Base-by-base conservation (phyloP, 2,329 filamentous ascomycete genomes). In the Aspergillus arachidicola region DNA sequence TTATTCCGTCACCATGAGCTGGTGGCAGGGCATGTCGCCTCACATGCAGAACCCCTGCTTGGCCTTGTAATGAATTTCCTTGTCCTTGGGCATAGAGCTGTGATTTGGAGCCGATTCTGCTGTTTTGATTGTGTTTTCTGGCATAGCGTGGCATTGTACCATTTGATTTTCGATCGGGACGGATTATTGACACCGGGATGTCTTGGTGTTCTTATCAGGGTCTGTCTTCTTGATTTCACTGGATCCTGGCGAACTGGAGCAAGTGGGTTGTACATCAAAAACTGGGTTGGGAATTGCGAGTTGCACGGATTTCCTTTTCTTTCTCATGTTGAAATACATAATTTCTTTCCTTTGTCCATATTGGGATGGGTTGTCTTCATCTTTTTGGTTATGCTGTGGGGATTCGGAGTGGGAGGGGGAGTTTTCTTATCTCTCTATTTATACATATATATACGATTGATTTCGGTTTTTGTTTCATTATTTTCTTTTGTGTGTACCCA, bases 71-170 rank as follows among this genome's bases (percentile, higher is more conserved):
- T 67, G 57, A 66, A 36, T 64, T 63, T 64, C 43, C 55, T 62
- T 69, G 55, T 46, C 53, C 61, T 46, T 41, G 46, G 36, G 61
- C 50, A 66, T 62, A 58, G 59, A 59, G 41, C 63, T 60, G 65
- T 48, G 61, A 43, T 63, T 41, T 58, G 61, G 58, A 62, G 51
- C 45, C 57, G 57, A 58, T 57, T 64, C 59, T 61, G 38, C 26
- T 58, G 41, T 62, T 64, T 63, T 64, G 38, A 58, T 60, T 41
- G 56, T 64, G 57, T 66, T 63, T 71, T 61, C 66, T 66, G 56
- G 61, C 68, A 73, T 73, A 75, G 74, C 73, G 67, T 69, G 67
- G 67, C 72, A 68, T 71, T 72, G 69, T 71, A 70, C 68, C 62
- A 70, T 61, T 41, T 41, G 16, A n/a, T 69, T 69, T 66, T 64